Evolutionary conservation across 306 rosid genomes (phyloP), one percentile per base, ranked within the genome.

Genomic region (Aeschynomene evenia): DNA sequence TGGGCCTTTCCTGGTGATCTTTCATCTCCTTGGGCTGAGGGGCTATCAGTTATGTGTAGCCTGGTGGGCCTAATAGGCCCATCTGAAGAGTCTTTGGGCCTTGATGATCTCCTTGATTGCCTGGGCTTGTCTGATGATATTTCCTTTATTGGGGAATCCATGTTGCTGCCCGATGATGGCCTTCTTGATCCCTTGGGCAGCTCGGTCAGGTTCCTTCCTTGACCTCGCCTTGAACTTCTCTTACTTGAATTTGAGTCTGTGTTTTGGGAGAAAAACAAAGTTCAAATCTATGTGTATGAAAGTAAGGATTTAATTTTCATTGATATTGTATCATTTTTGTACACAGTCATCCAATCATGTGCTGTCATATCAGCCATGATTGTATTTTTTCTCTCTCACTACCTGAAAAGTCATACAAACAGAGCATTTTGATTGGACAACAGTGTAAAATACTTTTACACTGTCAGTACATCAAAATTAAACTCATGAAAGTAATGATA

Each of bases 81-180:
- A 22, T 88, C 87, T 0, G 81, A 36, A 1, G 81, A 28, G 6
- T 84, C 89, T 66, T 67, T 85, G 3, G 78, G 61, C 12, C 80
- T 85, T 0, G 91, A 69, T 43, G 95, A 49, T 29, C 72, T 82
- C 13, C 58, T 84, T 12, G 83, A 8, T 50, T 84, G 85, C 49
- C 65, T 85, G 1, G 84, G 13, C 64, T 74, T 88, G 31, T 81
- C 85, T 51, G 86, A 11, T 51, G 86, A 11, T 39, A 73, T 88
- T 68, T 77, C 97, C 11, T 46, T 81, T 2, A 39, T 69, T 0
- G 99, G 97, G 20, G 92, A 85, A 7, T 71, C 89, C 0, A 22
- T 36, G 0, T 22, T 55, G 20, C 23, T 46, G 19, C 70, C 59
- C 14, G 22, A 24, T 22, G 69, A 48, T 34, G 75, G 88, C 11